Percentiles rank a stretch among this genome's conserved stretches.
These are phyloP conservation scores for Erodium trifolium DNA, from an alignment of 441 rosid genomes.

Conservation along the genomic window DNA sequence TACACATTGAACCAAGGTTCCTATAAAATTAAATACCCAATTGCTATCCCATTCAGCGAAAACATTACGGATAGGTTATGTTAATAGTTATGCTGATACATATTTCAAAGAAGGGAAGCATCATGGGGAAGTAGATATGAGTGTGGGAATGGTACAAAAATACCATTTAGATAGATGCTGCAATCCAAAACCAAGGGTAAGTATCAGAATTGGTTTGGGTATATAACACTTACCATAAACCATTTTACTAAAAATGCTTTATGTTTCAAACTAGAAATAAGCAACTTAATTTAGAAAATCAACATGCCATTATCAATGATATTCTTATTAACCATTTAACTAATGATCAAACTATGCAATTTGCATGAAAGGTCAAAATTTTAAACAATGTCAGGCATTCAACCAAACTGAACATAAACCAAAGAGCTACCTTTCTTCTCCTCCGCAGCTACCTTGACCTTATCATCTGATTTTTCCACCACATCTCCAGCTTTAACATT, in stretches of 20 bases:
- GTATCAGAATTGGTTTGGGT: background rate
- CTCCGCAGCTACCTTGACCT: background rate
- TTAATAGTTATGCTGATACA: background rate
- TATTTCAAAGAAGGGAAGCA: background rate
- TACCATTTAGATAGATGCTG: background rate
- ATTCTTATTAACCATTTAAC: background rate
- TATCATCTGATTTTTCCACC: background rate
- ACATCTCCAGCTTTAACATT: background rate
- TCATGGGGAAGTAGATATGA: background rate
- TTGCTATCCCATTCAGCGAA: background rate
- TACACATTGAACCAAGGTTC: conserved; percentile 2
- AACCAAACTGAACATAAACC: background rate
- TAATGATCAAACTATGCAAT: background rate
- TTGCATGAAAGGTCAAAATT: background rate
- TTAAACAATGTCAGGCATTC: background rate
- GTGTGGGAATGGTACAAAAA: background rate
- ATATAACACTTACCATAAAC: background rate
- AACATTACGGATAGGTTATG: background rate
- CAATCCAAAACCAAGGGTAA: background rate
- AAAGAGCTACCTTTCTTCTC: conserved; percentile 4
- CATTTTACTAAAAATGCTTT: background rate
- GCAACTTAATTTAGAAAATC: background rate
- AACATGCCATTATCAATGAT: background rate
- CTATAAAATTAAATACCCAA: background rate
- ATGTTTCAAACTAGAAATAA: background rate